Percentiles rank a stretch among this genome's conserved stretches.
Conservation (phyloP, 208 protist species). For the Tritrichomonas musculus region DNA sequence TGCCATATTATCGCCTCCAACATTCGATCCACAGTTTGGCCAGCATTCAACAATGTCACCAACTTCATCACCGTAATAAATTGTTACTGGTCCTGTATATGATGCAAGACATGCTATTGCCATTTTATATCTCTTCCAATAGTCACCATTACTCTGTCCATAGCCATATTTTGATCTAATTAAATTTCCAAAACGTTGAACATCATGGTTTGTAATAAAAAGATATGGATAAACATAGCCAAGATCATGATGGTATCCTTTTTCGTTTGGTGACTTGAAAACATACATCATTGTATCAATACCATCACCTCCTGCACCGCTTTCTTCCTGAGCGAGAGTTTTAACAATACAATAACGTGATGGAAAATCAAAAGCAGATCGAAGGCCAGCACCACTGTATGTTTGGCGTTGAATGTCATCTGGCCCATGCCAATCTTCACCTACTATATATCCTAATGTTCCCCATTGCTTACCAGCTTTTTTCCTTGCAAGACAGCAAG, state of each 20-base stretch:
- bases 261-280: conserved; percentile 7
- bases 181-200: neutral
- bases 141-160: neutral
- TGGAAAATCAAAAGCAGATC: conserved; percentile 9
- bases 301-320: neutral
- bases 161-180: neutral
- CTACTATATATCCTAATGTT: neutral
- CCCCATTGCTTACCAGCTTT: neutral
- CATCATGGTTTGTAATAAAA: conserved; percentile 14
- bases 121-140: neutral
- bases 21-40: neutral
- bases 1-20: neutral
- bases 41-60: conserved; percentile 20
- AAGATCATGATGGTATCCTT: neutral
- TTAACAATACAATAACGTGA: neutral
- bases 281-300: neutral
- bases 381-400: neutral
- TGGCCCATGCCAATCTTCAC: neutral
- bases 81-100: neutral
- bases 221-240: neutral
- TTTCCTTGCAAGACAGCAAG: neutral
- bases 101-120: neutral
- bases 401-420: neutral
- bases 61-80: conserved; percentile 23
- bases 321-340: neutral